Evolutionary conservation across 2,329 filamentous ascomycete species (phyloP).

Genomic region (Ophioceras dolichostomum): DNA sequence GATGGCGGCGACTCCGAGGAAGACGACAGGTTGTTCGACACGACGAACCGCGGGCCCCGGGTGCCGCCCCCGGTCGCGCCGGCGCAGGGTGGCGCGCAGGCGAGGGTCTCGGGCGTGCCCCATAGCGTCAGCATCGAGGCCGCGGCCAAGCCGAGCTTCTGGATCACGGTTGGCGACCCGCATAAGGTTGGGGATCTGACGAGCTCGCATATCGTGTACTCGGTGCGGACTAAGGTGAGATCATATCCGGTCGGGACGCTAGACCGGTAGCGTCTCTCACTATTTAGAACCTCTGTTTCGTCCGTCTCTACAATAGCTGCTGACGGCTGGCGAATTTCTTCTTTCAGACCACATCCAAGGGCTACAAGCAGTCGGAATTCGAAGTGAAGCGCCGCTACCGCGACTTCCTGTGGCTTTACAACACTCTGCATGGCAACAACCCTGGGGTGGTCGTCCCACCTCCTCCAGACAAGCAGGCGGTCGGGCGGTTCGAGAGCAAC

Average conservation of each 20-base stretch:
- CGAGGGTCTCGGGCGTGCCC: conserved; percentile 38
- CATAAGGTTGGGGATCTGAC: conserved; percentile 97
- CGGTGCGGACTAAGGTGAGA: conserved; percentile 80
- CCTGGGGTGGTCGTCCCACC: conserved; percentile 91
- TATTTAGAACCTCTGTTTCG: no score
- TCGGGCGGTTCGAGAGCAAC: conserved; percentile 90
- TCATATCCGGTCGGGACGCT: no score
- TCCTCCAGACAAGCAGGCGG: conserved; percentile 93
- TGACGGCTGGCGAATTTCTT: no score
- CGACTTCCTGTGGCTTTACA: conserved; percentile 97
- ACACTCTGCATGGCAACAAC: conserved; percentile 83
- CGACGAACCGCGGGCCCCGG: conserved; percentile 35
- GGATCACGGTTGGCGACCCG: conserved; percentile 87
- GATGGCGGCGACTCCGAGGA: conserved; percentile 59
- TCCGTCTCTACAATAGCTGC: no score
- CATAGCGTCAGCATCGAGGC: conserved; percentile 78
- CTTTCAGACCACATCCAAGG: conserved; percentile 85
- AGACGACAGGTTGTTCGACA: conserved; percentile 20
- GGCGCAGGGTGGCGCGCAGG: conserved; percentile 37
- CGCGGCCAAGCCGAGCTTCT: conserved; percentile 82
- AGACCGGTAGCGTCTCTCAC: no score
- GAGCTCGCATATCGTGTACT: conserved; percentile 95
- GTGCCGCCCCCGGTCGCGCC: conserved; percentile 54
- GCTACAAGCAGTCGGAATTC: conserved; percentile 86
- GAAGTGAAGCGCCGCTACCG: conserved; percentile 88